phyloP scores from a whole-genome alignment of 2,329 filamentous ascomycete genomes.

The Dryadomyces quercivorus region DNA sequence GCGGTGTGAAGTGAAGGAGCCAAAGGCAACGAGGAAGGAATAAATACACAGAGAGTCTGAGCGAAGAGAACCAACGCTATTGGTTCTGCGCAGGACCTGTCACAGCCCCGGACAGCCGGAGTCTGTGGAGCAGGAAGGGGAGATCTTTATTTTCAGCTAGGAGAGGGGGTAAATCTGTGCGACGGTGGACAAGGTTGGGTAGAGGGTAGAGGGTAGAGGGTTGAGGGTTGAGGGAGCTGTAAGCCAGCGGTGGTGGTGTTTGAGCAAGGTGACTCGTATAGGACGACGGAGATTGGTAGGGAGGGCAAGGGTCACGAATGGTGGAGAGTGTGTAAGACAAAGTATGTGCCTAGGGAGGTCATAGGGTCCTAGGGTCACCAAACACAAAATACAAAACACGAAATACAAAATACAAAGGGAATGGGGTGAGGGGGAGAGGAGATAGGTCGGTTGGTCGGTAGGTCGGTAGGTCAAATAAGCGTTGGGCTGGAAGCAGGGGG shows the following conservation, averaged over 20 bases:
- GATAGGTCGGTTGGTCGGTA: background rate
- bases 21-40: background rate
- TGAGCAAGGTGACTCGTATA: background rate
- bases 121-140: background rate
- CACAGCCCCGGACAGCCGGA: background rate
- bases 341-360: background rate
- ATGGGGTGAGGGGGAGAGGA: background rate
- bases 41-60: background rate
- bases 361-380: background rate
- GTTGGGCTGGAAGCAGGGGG: background rate
- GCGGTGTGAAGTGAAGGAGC: slow-evolving; percentile 8
- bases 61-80: background rate
- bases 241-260: background rate
- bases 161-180: background rate
- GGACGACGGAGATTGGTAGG: background rate
- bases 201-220: too few relatives aligned
- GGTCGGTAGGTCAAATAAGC: background rate
- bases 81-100: background rate
- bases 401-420: background rate
- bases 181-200: background rate
- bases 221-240: background rate
- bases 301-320: background rate
- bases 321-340: background rate
- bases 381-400: background rate
- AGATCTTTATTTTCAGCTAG: background rate